These are phyloP conservation scores for Prototheca wickerhamii DNA, from an alignment of 163 green algal genomes.

Conservation along the genomic window DNA sequence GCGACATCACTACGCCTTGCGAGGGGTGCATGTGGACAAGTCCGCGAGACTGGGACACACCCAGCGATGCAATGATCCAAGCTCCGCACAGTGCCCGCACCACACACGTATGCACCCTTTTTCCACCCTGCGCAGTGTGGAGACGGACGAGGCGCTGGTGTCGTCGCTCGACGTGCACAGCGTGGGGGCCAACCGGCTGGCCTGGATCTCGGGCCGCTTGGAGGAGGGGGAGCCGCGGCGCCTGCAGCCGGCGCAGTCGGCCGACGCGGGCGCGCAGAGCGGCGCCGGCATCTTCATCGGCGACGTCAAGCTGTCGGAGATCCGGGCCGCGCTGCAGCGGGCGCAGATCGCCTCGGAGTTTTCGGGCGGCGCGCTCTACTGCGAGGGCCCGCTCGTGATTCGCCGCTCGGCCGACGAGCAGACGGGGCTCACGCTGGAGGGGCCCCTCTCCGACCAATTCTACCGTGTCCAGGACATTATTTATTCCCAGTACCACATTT, in stretches of 20 bases:
- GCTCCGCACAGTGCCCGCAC: background rate
- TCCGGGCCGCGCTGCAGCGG: slow-evolving; percentile 37
- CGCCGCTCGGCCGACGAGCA: slow-evolving; percentile 8
- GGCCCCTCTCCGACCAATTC: slow-evolving; percentile 40
- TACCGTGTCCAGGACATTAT: slow-evolving; percentile 44
- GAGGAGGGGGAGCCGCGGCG: too few species aligned
- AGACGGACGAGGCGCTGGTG: slow-evolving; percentile 21
- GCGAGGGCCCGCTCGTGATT: slow-evolving; percentile 30
- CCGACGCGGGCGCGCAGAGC: background rate
- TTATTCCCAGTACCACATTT: slow-evolving; percentile 55
- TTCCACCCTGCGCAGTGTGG: background rate
- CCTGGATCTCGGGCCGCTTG: too few species aligned
- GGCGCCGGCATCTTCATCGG: slow-evolving; percentile 45
- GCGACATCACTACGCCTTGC: too few species aligned
- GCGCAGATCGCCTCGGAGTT: slow-evolving; percentile 39
- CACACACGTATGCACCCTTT: background rate
- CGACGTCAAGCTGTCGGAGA: slow-evolving; percentile 44
- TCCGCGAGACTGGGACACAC: too few species aligned
- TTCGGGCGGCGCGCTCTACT: slow-evolving; percentile 30
- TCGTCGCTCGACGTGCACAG: slow-evolving; percentile 14
- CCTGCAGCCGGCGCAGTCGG: slow-evolving; percentile 12
- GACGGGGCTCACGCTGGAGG: slow-evolving; percentile 38
- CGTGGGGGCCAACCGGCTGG: slow-evolving; percentile 30
- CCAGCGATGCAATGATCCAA: too few species aligned
- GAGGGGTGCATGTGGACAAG: too few species aligned